Base-by-base conservation (phyloP, 768 basidiomycete genomes). In the Rhizopogon sp. region DNA sequence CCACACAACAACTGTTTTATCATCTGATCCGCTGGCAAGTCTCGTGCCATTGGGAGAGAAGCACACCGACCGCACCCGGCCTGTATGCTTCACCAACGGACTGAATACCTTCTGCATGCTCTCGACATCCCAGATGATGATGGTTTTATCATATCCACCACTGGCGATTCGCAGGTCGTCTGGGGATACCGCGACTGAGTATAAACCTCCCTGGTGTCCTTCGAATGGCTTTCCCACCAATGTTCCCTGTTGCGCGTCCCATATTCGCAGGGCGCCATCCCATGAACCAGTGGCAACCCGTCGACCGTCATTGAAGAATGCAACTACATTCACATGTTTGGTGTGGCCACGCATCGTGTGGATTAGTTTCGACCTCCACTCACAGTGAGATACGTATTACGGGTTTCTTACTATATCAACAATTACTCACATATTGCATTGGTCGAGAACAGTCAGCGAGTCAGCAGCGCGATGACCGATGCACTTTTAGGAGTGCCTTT, bases 271-370 rank as follows among this genome's bases (percentile, higher is more conserved):
- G 35, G 33, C 45, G 1, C 16, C 5, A 39, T 54, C 53, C 20
- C 29, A 13, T 37, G 53, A 54, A 3, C 53, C 53, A 28, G 53
- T 44, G n/a, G 46, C 53, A 33, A 54, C 14, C 8, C 16, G 17
- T 9, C 13, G 33, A n/a, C 53, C 53, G 35, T 53, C 52, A 20
- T 10, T n/a, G 8, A 43, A 53, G 17, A 45, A 44, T 37, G 49
- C 35, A 7, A 31, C 31, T 31, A 93, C 96, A 29, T 96, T 84
- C 50, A 98, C 88, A 7, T 9, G 2, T 8, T 31, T 9, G 31
- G 31, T 31, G 31, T 31, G 31, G 6, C 31, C 31, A 1, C 31
- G 31, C 31, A 31, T 31, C 31, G 31, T 31, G 31, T 31, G 31
- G 6, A 31, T 8, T 31, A 31, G 31, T 31, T 31, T 31, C 9